Evolutionary conservation across 2,329 filamentous ascomycete species (phyloP).

Genomic region (Fusarium metavorans): DNA sequence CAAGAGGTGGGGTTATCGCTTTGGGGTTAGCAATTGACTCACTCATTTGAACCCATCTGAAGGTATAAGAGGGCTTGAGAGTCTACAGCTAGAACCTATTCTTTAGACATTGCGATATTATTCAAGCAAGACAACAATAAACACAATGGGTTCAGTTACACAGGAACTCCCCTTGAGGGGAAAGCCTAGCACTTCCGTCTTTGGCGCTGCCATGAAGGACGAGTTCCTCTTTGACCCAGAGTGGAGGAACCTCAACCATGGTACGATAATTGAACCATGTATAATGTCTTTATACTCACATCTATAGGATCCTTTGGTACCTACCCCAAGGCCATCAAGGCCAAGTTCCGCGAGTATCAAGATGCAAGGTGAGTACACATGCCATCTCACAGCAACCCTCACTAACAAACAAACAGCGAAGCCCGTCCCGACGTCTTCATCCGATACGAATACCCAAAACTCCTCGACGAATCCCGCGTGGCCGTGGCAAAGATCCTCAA

Average conservation of each 20-base stretch:
- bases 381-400: neutral
- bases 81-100: neutral
- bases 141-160: conserved; percentile 39
- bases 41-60: neutral
- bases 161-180: conserved; percentile 41
- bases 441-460: conserved; percentile 71
- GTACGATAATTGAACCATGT: conserved; percentile 54
- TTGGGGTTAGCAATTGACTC: conserved; percentile 28
- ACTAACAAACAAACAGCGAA: conserved; percentile 59
- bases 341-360: conserved; percentile 73
- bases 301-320: conserved; percentile 81
- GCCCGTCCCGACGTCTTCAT: conserved; percentile 80
- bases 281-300: neutral
- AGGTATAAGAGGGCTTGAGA: conserved; percentile 18
- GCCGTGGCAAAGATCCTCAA: conserved; percentile 76
- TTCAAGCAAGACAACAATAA: neutral
- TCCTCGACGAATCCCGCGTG: conserved; percentile 76
- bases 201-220: conserved; percentile 61
- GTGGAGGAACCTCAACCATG: conserved; percentile 84
- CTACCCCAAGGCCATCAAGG: conserved; percentile 72
- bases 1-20: conserved; percentile 34
- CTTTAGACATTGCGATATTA: neutral
- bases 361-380: conserved; percentile 55
- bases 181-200: conserved; percentile 36
- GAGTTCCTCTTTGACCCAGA: conserved; percentile 77